Conservation (phyloP, 163 green algal genomes). For the Volvox carteri region DNA sequence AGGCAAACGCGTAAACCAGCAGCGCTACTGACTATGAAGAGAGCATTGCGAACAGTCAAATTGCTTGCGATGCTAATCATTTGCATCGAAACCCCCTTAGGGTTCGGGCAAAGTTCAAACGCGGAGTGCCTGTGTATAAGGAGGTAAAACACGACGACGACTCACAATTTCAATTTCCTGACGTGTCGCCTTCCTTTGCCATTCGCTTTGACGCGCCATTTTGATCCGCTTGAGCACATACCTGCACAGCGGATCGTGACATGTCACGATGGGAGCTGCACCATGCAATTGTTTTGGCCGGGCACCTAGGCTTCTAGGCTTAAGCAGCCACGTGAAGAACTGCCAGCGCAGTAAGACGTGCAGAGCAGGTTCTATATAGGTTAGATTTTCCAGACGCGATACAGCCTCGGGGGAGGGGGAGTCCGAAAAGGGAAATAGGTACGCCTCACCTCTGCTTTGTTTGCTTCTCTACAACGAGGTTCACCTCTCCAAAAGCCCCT, state of each 20-base stretch:
- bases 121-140: too few species aligned
- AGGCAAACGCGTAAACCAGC: too few species aligned
- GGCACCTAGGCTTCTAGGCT: not conserved
- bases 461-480: constrained; percentile 75
- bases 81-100: too few species aligned
- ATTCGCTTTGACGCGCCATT: constrained; percentile 71
- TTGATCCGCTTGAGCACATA: constrained; percentile 73
- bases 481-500: constrained; percentile 88
- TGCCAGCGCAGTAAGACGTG: too few species aligned
- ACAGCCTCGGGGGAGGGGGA: not conserved
- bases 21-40: too few species aligned
- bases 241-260: not conserved
- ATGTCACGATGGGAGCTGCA: not conserved
- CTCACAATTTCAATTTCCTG: constrained; percentile 71
- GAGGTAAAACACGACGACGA: too few species aligned
- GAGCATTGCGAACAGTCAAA: too few species aligned
- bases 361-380: too few species aligned
- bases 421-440: too few species aligned
- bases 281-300: not conserved
- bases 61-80: too few species aligned
- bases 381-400: not conserved
- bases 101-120: too few species aligned
- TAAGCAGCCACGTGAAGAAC: too few species aligned
- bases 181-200: constrained; percentile 70
- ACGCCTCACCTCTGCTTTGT: constrained; percentile 46